Base-by-base conservation (phyloP, 2,329 filamentous ascomycete genomes). In the Colletotrichum phormii region DNA sequence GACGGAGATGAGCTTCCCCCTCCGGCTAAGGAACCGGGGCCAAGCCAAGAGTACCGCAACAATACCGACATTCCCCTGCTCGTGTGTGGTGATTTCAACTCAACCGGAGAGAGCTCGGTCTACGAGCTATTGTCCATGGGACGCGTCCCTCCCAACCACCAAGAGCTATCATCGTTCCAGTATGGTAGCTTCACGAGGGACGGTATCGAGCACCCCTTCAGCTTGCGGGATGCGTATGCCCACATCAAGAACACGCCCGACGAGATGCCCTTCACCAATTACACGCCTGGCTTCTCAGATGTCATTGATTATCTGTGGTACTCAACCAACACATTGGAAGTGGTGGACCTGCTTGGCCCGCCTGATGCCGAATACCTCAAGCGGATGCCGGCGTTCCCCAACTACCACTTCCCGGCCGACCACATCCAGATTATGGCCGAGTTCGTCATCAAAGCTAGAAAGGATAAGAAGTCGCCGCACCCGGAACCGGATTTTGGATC, bases 241-340 rank as follows among this genome's bases (percentile, higher is more conserved):
- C 90, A 93, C 75, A 92, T 97, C 64, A 93, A 93, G 75, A 93
- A 96, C 79, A 91, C 97, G 46, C 91, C 92, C 7, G 93, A 95
- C 71, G 94, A 98, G 80, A 86, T 98, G 77, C 91, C 91, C 5
- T 99, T 98, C 82, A 99, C 97, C 59, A 99, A 99, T 83, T 99
- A 98, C 83, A 97, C 95, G 15, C 95, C 97, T 1, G 91, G 91
- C n/a, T 99, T 98, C 84, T 90, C 91, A 64, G 95, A 95, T 74
- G 94, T 97, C 70, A 93, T 99, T 76, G 97, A 99, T 81, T 98
- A 98, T 83, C 95, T 99, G 78, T 98, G 95, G 95, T 99, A 97
- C 84, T 95, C 95, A 69, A 96, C 95, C 71, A 98, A 97, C 82
- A 91, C 93, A 26, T 87, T 98, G 57, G 94, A 97, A 80, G 93